phyloP scores from a whole-genome alignment of 306 rosid species.

The Lathyrus oleraceus region DNA sequence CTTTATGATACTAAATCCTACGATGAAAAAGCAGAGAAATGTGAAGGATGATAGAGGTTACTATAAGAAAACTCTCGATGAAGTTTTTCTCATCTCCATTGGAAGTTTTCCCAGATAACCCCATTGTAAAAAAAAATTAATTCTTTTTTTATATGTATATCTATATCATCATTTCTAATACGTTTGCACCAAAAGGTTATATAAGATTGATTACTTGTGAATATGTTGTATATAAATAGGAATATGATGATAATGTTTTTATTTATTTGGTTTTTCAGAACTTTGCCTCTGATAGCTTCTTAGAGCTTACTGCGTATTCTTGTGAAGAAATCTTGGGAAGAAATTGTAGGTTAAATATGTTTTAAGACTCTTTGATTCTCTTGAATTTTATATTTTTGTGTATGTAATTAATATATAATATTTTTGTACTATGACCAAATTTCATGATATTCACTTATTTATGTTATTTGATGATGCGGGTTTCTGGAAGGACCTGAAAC shows the following conservation, averaged over 20 bases:
- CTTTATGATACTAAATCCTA: conserved; percentile 23
- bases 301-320: conserved; percentile 88
- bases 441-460: background rate
- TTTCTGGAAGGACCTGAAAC: conserved; percentile 98
- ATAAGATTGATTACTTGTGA: background rate
- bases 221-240: background rate
- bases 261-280: conserved; percentile 52
- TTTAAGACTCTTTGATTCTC: background rate
- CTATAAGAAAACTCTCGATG: conserved; percentile 48
- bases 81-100: conserved; percentile 43
- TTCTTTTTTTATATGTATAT: background rate
- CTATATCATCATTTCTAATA: background rate
- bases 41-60: conserved; percentile 39
- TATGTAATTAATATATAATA: too few relatives aligned
- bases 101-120: conserved; percentile 60
- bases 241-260: background rate
- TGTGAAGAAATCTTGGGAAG: conserved; percentile 96
- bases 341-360: conserved; percentile 65
- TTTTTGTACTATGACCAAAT: conserved; percentile 22
- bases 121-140: conserved; percentile 63
- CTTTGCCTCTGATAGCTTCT: conserved; percentile 93
- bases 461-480: conserved; percentile 46
- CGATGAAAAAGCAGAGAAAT: conserved; percentile 57
- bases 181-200: background rate
- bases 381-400: too few relatives aligned